These are phyloP conservation scores for Malus fusca DNA, from an alignment of 306 rosid genomes.

Conservation along the genomic window DNA sequence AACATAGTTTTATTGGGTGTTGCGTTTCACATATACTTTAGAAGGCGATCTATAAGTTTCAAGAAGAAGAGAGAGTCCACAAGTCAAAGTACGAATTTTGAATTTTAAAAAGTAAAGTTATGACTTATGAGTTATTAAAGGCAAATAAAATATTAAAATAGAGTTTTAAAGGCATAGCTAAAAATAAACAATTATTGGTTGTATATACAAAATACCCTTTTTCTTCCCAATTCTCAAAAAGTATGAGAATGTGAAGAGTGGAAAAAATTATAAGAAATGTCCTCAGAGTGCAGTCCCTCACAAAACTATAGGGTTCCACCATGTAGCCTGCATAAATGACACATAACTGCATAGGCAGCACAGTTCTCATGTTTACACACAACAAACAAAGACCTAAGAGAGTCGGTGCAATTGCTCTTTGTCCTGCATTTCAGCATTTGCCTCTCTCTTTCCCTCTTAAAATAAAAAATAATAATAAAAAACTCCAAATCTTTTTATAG, in stretches of 20 bases:
- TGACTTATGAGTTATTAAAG: too few relatives aligned
- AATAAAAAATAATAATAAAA: background rate
- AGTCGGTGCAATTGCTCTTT: constrained; percentile 32
- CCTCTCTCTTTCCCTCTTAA: constrained; percentile 27
- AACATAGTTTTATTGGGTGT: too few relatives aligned
- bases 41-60: too few relatives aligned
- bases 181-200: too few relatives aligned
- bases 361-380: background rate
- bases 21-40: too few relatives aligned
- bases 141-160: too few relatives aligned
- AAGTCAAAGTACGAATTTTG: too few relatives aligned
- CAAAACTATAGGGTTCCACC: background rate
- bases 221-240: background rate
- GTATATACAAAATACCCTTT: background rate
- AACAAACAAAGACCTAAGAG: background rate
- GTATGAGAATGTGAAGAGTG: background rate
- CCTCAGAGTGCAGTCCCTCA: constrained; percentile 12
- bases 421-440: background rate
- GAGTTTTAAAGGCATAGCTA: too few relatives aligned
- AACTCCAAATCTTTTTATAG: background rate
- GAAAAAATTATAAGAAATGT: background rate
- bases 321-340: background rate
- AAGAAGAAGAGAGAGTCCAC: too few relatives aligned
- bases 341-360: background rate
- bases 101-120: too few relatives aligned